Conservation (phyloP, 2,329 filamentous ascomycete genomes). For the Xylaria sp. region DNA sequence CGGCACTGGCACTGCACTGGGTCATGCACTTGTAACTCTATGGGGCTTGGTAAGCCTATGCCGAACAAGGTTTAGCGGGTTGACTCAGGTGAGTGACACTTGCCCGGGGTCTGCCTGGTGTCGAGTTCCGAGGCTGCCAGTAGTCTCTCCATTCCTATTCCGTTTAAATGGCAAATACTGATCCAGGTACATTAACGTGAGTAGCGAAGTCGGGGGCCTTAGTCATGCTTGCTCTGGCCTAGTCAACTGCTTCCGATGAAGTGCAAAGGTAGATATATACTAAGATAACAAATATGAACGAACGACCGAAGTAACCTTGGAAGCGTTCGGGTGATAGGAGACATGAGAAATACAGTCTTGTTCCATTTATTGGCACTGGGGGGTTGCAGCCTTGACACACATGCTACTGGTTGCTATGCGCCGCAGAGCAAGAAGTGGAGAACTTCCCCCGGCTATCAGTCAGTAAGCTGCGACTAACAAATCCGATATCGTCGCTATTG, state of each 20-base stretch:
- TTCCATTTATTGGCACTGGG: background rate
- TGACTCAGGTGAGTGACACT: constrained; percentile 33
- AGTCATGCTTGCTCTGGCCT: no score
- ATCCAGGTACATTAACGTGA: background rate
- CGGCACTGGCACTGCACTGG: background rate
- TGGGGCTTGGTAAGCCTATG: constrained; percentile 8
- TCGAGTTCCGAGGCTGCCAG: constrained; percentile 16
- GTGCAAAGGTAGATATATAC: no score
- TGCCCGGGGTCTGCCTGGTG: background rate
- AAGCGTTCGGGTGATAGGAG: no score
- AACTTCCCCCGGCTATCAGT: constrained; percentile 30
- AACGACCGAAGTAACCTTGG: no score
- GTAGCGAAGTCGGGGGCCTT: no score
- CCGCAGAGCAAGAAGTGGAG: constrained; percentile 22
- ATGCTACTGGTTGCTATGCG: constrained; percentile 15
- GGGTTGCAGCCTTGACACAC: constrained; percentile 14
- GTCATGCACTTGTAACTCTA: background rate
- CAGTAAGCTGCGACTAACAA: background rate
- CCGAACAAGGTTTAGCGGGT: constrained; percentile 25
- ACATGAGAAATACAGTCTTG: background rate
- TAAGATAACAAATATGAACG: no score
- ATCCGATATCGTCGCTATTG: constrained; percentile 36
- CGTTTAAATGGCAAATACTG: background rate
- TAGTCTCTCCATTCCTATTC: background rate
- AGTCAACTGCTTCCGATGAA: no score